Evolutionary conservation across 1,139 yeast genomes (phyloP).

Genomic region (Suhomyces coccinellae): DNA sequence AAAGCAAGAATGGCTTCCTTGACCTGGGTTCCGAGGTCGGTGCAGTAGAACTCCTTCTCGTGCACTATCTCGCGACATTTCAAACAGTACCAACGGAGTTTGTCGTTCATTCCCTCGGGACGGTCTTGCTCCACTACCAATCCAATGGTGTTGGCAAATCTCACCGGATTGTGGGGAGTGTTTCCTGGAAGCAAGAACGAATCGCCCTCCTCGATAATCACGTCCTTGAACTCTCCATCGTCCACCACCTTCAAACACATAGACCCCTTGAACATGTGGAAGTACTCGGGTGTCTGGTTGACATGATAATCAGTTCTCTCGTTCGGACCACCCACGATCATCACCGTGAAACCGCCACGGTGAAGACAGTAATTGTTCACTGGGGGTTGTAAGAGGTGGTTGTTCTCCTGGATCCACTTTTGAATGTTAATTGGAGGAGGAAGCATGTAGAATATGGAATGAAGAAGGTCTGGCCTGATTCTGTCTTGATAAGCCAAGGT

Average conservation of each 20-base stretch:
- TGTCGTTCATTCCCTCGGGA: conserved; percentile 67
- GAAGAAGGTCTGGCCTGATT: conserved; percentile 3
- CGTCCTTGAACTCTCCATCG: conserved; percentile 72
- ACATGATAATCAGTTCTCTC: conserved; percentile 91
- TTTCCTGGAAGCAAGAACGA: conserved; percentile 83
- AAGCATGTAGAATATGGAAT: conserved; percentile 43
- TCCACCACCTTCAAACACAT: conserved; percentile 89
- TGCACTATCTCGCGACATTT: conserved; percentile 64
- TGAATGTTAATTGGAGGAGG: conserved; percentile 71
- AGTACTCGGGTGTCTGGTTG: conserved; percentile 93
- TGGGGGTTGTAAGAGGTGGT: conserved; percentile 79
- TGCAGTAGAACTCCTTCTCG: conserved; percentile 71
- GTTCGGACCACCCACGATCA: conserved; percentile 96
- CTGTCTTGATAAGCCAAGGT: not conserved
- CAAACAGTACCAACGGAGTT: conserved; percentile 83
- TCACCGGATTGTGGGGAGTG: conserved; percentile 86
- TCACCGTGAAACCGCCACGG: conserved; percentile 88
- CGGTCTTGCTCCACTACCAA: conserved; percentile 94
- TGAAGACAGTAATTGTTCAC: conserved; percentile 90
- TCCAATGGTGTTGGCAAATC: conserved; percentile 85
- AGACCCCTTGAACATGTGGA: conserved; percentile 80
- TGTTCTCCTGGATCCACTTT: conserved; percentile 79
- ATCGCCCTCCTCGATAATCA: conserved; percentile 80
- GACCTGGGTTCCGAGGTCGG: conserved; percentile 87
- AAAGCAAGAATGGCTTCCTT: conserved; percentile 77